These are phyloP conservation scores for Phylloboletellus chloephorus DNA, from an alignment of 1,284 basidiomycete genomes.

Conservation along the genomic window DNA sequence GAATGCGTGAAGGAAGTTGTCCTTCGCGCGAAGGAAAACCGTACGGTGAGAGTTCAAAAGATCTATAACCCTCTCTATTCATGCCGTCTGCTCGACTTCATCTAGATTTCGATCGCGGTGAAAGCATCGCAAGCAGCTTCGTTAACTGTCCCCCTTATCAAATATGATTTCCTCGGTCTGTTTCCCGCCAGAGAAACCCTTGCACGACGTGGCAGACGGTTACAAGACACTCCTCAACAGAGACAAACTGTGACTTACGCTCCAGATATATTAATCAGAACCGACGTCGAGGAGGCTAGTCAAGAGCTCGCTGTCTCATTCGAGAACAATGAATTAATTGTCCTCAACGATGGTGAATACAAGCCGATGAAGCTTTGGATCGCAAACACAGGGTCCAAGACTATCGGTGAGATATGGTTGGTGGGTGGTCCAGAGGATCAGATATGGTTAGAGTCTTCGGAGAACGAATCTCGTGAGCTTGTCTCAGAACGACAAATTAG, in stretches of 20 bases:
- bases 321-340: constrained; percentile 45
- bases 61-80: constrained; percentile 2
- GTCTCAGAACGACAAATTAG: constrained; percentile 6
- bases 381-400: constrained; percentile 52
- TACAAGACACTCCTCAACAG: constrained; percentile 67
- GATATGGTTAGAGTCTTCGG: constrained; percentile 42
- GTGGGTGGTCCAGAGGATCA: constrained; percentile 55
- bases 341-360: constrained; percentile 60
- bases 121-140: constrained; percentile 45
- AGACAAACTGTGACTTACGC: constrained; percentile 61
- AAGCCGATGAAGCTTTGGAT: constrained; percentile 50
- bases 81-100: constrained; percentile 1
- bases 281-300: constrained; percentile 56
- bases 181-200: constrained; percentile 59
- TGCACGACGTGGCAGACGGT: constrained; percentile 55
- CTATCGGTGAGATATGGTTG: constrained; percentile 65
- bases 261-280: constrained; percentile 50
- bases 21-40: constrained; percentile 53
- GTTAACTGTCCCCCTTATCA: constrained; percentile 50
- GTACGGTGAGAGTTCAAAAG: constrained; percentile 38
- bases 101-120: constrained; percentile 59
- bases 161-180: constrained; percentile 64
- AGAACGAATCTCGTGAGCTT: constrained; percentile 17
- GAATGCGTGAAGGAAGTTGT: constrained; percentile 54
- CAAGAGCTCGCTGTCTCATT: constrained; percentile 55